Percentiles rank a stretch among this genome's conserved stretches.
phyloP scores from a whole-genome alignment of 345 rosid genomes.

The Eucalyptus caleyi region DNA sequence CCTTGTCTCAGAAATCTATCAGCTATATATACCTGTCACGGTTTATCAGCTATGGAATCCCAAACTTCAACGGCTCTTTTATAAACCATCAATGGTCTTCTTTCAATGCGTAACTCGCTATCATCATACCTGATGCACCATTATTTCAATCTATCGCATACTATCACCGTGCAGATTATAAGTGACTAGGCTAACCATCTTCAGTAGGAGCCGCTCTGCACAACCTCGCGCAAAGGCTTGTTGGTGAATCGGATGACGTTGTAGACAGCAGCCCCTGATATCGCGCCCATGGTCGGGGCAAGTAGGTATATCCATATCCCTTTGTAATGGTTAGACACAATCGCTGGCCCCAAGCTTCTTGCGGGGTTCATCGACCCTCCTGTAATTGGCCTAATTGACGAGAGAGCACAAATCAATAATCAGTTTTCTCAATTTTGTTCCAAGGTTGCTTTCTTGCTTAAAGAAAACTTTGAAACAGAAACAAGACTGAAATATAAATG shows the following conservation, averaged over 20 bases:
- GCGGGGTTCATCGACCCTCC: constrained; percentile 82
- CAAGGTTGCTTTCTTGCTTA: background rate
- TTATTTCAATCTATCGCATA: background rate
- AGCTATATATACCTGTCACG: background rate
- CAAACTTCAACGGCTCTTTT: background rate
- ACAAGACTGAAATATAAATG: background rate
- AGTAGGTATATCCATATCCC: constrained; percentile 67
- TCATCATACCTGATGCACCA: background rate
- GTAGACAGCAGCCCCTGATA: constrained; percentile 66
- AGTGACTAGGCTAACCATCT: too few relatives aligned
- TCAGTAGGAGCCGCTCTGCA: constrained; percentile 28
- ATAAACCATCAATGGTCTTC: background rate
- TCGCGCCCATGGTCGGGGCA: constrained; percentile 58
- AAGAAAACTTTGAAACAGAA: background rate
- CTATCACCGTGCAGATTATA: too few relatives aligned
- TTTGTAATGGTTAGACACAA: constrained; percentile 33
- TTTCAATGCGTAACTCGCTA: background rate
- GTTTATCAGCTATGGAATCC: background rate
- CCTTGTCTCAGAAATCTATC: background rate
- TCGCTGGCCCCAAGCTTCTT: constrained; percentile 81
- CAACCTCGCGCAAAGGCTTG: constrained; percentile 60
- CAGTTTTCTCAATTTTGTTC: background rate
- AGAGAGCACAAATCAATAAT: background rate
- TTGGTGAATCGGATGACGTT: constrained; percentile 65
- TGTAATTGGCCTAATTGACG: constrained; percentile 28